Percentiles rank a stretch among this genome's conserved stretches.
phyloP scores from a whole-genome alignment of 805 yeast species.

The Starmerella powellii region DNA sequence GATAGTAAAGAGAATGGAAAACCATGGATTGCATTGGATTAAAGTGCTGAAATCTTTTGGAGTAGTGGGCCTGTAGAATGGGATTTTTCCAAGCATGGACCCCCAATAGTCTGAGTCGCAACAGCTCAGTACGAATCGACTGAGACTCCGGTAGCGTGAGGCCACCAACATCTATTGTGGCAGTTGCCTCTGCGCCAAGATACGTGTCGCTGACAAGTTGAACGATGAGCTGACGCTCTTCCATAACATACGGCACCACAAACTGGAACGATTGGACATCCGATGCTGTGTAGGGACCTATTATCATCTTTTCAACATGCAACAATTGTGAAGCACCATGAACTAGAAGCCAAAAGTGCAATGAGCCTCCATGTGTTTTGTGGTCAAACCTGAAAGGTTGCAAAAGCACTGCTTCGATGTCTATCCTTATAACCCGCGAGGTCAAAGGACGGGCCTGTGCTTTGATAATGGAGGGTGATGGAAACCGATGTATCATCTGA shows the following conservation, averaged over 20 bases:
- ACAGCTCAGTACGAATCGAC: slow-evolving; percentile 67
- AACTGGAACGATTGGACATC: slow-evolving; percentile 66
- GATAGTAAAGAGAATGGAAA: slow-evolving; percentile 80
- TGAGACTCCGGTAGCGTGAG: slow-evolving; percentile 80
- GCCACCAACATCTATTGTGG: slow-evolving; percentile 78
- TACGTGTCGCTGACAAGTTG: slow-evolving; percentile 73
- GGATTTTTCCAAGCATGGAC: slow-evolving; percentile 62
- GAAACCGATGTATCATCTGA: slow-evolving; percentile 56
- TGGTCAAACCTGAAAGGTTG: slow-evolving; percentile 66
- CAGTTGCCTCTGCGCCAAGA: slow-evolving; percentile 72
- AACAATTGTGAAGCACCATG: slow-evolving; percentile 68
- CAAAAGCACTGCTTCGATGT: slow-evolving; percentile 45
- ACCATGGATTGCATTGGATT: slow-evolving; percentile 99
- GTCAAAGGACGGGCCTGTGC: slow-evolving; percentile 87
- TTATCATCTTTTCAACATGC: slow-evolving; percentile 69
- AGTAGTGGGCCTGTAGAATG: slow-evolving; percentile 56
- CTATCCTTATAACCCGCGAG: slow-evolving; percentile 69
- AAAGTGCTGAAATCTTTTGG: slow-evolving; percentile 62
- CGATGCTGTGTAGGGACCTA: slow-evolving; percentile 46
- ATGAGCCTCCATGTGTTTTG: slow-evolving; percentile 67
- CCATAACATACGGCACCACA: slow-evolving; percentile 82
- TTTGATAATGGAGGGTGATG: slow-evolving; percentile 49
- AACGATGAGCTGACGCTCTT: slow-evolving; percentile 72
- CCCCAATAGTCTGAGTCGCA: slow-evolving; percentile 78
- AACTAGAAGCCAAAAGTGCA: slow-evolving; percentile 83